Evolutionary conservation across 345 rosid species (phyloP), one percentile per base, ranked within the genome.

Genomic region (Noccaea caerulescens): DNA sequence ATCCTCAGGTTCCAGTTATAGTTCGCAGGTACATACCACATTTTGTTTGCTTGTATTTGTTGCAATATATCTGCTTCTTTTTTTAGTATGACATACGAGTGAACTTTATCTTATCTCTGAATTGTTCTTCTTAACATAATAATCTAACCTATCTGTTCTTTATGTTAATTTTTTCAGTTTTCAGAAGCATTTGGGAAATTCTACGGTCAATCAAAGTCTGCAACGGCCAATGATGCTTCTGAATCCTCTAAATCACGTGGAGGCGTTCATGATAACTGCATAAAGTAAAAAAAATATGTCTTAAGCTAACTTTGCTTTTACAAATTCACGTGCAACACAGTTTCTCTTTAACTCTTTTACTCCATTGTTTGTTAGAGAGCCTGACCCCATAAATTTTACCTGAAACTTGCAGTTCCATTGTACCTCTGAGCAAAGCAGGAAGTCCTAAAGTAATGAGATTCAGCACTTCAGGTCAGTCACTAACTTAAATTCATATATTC

Each of bases 101-200:
- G 57, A 54, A 46, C 27, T 46, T 5, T 9, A 69, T 38, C 64
- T 16, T 60, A 42, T 12, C 7, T 39, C 55, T 43, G 8, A 50
- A 43, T 5, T 18, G 18, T 62, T 55, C 38, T 32, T 39, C 8
- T 46, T 16, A 25, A 61, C 36, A 34, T 59, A 8, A 54, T 60
- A 58, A 20, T 41, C 32, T 32, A 10, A 66, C 2, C 30, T 33
- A 7, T 47, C 7, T 62, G 30, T 65, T 57, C 42, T 23, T 9
- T 37, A 36, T 43, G 38, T 14, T n/a, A 41, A 2, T 59, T 13
- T 63, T 75, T 59, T 61, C 82, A 91, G 99, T 84, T 94, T 59
- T 88, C 96, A 12, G 99, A 85, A 81, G 97, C 99, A 67, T 89
- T 94, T 83, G 93, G 97, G 64, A 94, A 94, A 76, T 81, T 94